Evolutionary conservation across 306 rosid genomes (phyloP), one percentile per base, ranked within the genome.

Genomic region (Lathyrus aphaca): DNA sequence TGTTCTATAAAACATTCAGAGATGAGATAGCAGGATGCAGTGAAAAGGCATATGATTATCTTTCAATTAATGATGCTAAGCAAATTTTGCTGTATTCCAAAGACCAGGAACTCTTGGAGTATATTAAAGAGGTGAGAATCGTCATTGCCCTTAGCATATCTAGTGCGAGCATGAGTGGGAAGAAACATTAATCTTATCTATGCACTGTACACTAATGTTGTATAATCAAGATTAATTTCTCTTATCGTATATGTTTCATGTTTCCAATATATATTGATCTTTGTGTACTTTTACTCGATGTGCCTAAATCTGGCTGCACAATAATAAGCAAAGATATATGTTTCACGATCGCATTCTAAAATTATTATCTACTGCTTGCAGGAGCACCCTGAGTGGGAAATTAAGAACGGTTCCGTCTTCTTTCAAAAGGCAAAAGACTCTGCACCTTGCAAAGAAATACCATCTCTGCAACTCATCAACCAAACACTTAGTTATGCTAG

Each of bases 11-110:
- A 61, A 45, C 62, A 66, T 77, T 13, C 83, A 94, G 98, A 72
- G 97, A 94, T 63, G 98, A 94, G 83, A 90, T 90, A 85, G 94
- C 97, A 18, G 97, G 97, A 71, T 94, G 98, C 87, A 87, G 96
- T 18, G 97, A 94, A 88, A 90, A 88, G 82, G 98, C 98, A 29
- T 94, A 90, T 80, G 98, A 94, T 72, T 84, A 49, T 79, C 96
- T 94, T 43, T 88, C 96, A 13, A 45, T 87, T 56, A 87, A 80
- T 13, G 89, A 93, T 85, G 97, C 98, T 13, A 82, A 60, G 50
- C 87, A 84, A 82, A 88, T 87, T 66, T 77, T 94, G 84, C 63
- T 94, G 64, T 94, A 44, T 82, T 67, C 91, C 64, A 82, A 90
- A 48, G 94, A 88, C 74, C 73, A 85, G 50, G 95, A 94, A 62